phyloP scores from a whole-genome alignment of 345 rosid species.

The Citrus medica region DNA sequence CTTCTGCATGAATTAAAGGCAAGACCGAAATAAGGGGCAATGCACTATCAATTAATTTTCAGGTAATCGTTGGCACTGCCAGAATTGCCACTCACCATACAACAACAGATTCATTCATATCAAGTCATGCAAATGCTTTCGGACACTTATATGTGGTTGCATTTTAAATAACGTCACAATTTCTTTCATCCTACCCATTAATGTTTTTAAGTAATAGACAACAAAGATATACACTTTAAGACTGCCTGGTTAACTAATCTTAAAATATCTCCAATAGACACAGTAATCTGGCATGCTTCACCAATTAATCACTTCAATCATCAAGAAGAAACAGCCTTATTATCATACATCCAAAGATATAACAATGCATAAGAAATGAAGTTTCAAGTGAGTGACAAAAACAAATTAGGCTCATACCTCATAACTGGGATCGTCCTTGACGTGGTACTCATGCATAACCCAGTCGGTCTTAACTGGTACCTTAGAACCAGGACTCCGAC shows the following conservation, averaged over 20 bases:
- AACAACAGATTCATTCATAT: not conserved
- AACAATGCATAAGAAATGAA: too few relatives aligned
- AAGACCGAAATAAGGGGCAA: not conserved
- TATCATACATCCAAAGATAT: too few relatives aligned
- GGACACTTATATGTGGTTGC: not conserved
- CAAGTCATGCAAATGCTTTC: not conserved
- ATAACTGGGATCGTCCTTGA: not conserved
- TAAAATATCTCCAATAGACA: not conserved
- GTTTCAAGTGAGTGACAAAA: not conserved
- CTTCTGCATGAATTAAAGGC: not conserved
- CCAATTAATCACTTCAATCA: not conserved
- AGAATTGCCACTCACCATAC: not conserved
- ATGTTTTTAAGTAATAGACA: too few relatives aligned
- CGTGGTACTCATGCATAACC: not conserved
- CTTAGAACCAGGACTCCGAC: not conserved
- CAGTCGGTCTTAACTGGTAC: not conserved
- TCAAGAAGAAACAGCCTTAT: not conserved
- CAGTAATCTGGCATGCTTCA: not conserved
- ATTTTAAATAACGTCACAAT: not conserved
- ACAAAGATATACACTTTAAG: too few relatives aligned
- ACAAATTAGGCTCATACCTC: not conserved
- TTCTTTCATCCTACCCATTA: not conserved
- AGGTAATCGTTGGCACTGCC: not conserved
- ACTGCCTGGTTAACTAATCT: not conserved
- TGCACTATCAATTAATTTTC: not conserved